A percentile compares a stretch with the other conserved stretches of the same genome.
Evolutionary conservation across 2,329 filamentous ascomycete species (phyloP).

Genomic region (Phialophora tarda): DNA sequence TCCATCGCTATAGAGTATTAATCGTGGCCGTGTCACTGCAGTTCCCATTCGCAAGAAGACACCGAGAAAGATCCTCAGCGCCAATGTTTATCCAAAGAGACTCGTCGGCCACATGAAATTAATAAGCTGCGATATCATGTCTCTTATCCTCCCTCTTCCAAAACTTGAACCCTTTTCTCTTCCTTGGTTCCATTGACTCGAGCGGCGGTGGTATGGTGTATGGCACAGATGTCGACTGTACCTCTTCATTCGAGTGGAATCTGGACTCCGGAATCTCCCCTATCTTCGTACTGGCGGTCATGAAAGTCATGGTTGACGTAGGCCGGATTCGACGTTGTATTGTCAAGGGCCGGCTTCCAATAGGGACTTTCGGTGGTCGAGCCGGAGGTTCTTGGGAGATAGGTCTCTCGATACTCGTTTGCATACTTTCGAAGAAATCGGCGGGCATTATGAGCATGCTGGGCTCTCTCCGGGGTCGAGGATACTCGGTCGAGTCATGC

Average conservation of each 20-base stretch:
- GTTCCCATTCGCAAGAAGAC: neutral
- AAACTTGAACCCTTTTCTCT: slow-evolving; percentile 37
- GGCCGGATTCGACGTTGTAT: slow-evolving; percentile 23
- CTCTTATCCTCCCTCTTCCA: slow-evolving; percentile 35
- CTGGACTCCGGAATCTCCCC: slow-evolving; percentile 57
- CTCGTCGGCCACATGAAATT: neutral
- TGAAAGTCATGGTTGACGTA: slow-evolving; percentile 50
- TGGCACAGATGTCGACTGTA: slow-evolving; percentile 20
- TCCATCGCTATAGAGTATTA: neutral
- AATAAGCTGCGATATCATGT: slow-evolving; percentile 16
- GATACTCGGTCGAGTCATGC: slow-evolving; percentile 2
- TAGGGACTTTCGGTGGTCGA: slow-evolving; percentile 31
- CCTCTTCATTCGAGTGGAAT: slow-evolving; percentile 21
- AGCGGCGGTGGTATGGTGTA: slow-evolving; percentile 35
- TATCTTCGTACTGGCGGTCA: slow-evolving; percentile 72
- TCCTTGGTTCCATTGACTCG: slow-evolving; percentile 27
- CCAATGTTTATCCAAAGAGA: neutral
- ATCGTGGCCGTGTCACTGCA: neutral
- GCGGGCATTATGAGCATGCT: slow-evolving; percentile 37
- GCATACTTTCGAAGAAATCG: slow-evolving; percentile 29
- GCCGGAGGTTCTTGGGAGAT: slow-evolving; percentile 6
- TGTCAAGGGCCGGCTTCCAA: slow-evolving; percentile 18
- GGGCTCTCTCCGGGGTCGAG: slow-evolving; percentile 23
- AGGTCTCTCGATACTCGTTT: slow-evolving; percentile 1
- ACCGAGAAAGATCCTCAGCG: neutral